Conservation (phyloP, 768 basidiomycete genomes). For the Clavulina sp. region DNA sequence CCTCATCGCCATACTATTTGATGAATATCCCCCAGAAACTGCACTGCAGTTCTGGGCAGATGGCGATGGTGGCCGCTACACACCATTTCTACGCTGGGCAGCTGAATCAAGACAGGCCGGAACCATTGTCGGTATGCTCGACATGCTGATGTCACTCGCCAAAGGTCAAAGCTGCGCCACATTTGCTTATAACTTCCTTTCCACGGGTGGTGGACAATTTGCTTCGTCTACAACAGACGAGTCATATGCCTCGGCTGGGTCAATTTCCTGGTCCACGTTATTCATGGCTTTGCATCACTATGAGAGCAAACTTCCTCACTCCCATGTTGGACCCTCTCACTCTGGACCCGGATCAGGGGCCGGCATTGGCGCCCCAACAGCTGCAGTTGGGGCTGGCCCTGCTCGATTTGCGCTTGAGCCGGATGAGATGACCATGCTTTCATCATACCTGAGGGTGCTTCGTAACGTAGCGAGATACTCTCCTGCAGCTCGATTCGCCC, state of each 20-base stretch:
- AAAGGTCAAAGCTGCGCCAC: slow-evolving; percentile 76
- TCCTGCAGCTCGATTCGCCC: slow-evolving; percentile 56
- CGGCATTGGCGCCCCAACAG: slow-evolving; percentile 1
- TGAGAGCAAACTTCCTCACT: slow-evolving; percentile 35
- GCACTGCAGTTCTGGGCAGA: slow-evolving; percentile 74
- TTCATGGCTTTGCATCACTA: slow-evolving; percentile 64
- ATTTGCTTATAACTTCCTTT: slow-evolving; percentile 77
- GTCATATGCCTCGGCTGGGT: slow-evolving; percentile 29
- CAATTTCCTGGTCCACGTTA: slow-evolving; percentile 62
- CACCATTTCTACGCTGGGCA: slow-evolving; percentile 77
- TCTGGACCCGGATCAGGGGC: slow-evolving; percentile 23
- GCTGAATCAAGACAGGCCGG: slow-evolving; percentile 54
- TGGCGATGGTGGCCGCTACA: slow-evolving; percentile 34
- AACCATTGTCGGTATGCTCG: slow-evolving; percentile 66
- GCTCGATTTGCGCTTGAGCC: slow-evolving; percentile 33
- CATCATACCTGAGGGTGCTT: slow-evolving; percentile 65
- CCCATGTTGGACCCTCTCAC: slow-evolving; percentile 26
- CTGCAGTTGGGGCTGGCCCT: slow-evolving; percentile 25
- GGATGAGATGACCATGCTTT: slow-evolving; percentile 61
- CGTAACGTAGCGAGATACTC: slow-evolving; percentile 60
- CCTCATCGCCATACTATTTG: slow-evolving; percentile 68
- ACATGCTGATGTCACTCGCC: slow-evolving; percentile 74
- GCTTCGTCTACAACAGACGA: slow-evolving; percentile 23
- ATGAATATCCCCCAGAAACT: slow-evolving; percentile 50
- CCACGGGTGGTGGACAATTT: slow-evolving; percentile 47